Evolutionary conservation across 495 filamentous ascomycete species (phyloP), one percentile per base, ranked within the genome.

Genomic region (Cryomyces antarcticus): DNA sequence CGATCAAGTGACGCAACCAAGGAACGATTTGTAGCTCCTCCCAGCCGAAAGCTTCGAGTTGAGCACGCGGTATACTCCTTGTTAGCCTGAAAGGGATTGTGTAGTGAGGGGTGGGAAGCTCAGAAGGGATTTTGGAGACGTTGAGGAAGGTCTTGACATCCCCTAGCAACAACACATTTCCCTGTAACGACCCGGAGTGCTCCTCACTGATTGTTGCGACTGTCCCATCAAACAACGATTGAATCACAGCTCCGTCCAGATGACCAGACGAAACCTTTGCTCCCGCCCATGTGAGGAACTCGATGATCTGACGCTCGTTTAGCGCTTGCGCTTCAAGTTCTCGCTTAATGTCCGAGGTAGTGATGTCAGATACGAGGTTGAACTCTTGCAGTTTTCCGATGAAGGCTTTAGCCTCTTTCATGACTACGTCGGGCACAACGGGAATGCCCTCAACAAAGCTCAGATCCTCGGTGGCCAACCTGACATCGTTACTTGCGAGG

Each of bases 381-480:
- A 80, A 82, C 24, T 81, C 78, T 40, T 72, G 76, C 34, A 99
- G 60, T 41, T 78, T 82, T 39, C 68, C 67, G 37, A 95, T 72
- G 49, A 99, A 88, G 0, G 69, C 68, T 31, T 68, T 63, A 0
- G 74, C 67, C 28, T 65, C 68, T 7, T 71, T 60, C 27, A 73
- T 68, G 46, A 96, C 68, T 35, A 73, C 75, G 36, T 84, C 72
- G 3, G 88, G 80, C 28, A 99, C 62, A 24, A 88, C 75, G 2
- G 92, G 85, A 44, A 96, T 85, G n/a, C 78, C 77, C 36, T 85
- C 78, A 45, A 96, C 75, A 55, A 99, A 99, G 41, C 73, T 80
- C 27, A 93, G 61, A 49, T 92, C 82, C 43, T 85, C 77, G 5
- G 78, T 78, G 6, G 78, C 79, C 44, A 85, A 65, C 11, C 92